Percentiles rank a stretch among this genome's conserved stretches.
Conservation (phyloP, 257 asterid species). For the Anisodus acutangulus region DNA sequence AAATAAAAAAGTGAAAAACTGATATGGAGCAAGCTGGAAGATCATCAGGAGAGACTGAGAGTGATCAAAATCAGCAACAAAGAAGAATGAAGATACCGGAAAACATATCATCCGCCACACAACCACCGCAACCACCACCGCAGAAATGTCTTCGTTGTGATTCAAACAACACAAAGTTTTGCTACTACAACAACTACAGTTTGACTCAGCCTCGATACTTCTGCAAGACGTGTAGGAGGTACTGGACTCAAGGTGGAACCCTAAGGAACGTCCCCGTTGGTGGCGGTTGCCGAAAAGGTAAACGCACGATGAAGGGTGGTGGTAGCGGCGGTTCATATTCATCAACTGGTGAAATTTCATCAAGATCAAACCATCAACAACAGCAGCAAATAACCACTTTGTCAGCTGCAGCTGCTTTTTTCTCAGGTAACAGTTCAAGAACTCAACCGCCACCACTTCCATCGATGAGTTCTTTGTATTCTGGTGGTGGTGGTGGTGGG, state of each 20-base stretch:
- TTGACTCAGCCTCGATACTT: conserved; percentile 45
- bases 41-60: conserved; percentile 31
- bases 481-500: conserved; percentile 28
- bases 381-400: neutral
- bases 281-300: conserved; percentile 43
- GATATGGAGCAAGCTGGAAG: conserved; percentile 45
- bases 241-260: conserved; percentile 53
- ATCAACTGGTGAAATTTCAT: conserved; percentile 35
- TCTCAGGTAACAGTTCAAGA: conserved; percentile 23
- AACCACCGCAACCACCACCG: conserved; percentile 34
- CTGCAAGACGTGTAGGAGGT: conserved; percentile 47
- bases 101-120: neutral
- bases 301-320: conserved; percentile 17
- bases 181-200: conserved; percentile 47
- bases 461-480: conserved; percentile 30
- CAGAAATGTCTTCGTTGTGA: conserved; percentile 46
- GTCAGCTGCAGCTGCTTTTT: conserved; percentile 17
- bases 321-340: conserved; percentile 5
- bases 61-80: conserved; percentile 34
- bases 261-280: conserved; percentile 49
- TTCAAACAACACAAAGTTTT: conserved; percentile 44
- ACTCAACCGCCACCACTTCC: neutral
- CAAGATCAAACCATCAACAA: conserved; percentile 25
- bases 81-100: conserved; percentile 42
- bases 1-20: neutral